phyloP scores from a whole-genome alignment of 257 asterid species.

The Scutellaria galericulata region DNA sequence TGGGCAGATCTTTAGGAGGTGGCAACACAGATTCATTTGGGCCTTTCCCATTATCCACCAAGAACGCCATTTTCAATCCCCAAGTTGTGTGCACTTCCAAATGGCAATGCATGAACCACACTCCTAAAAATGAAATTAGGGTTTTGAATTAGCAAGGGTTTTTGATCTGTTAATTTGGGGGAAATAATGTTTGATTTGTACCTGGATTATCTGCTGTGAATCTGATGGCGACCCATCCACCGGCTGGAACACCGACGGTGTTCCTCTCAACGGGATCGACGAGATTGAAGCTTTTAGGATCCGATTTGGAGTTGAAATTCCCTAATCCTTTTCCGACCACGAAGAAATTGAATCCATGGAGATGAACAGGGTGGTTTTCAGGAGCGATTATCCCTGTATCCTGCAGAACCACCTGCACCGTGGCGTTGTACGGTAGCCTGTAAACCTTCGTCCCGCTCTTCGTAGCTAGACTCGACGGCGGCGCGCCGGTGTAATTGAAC shows the following conservation, averaged over 20 bases:
- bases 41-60: constrained; percentile 88
- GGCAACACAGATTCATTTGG: constrained; percentile 74
- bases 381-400: constrained; percentile 64
- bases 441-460: constrained; percentile 57
- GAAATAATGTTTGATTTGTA: not conserved
- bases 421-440: constrained; percentile 53
- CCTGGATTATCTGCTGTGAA: constrained; percentile 75
- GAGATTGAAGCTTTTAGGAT: constrained; percentile 58
- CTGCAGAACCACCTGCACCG: constrained; percentile 57
- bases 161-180: not conserved
- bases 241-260: constrained; percentile 66
- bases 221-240: constrained; percentile 76
- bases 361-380: constrained; percentile 65
- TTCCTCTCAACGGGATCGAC: constrained; percentile 74
- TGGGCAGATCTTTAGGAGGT: constrained; percentile 85
- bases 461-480: constrained; percentile 44
- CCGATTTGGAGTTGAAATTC: constrained; percentile 54
- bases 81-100: constrained; percentile 89
- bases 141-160: not conserved
- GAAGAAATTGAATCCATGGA: constrained; percentile 76
- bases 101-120: constrained; percentile 98
- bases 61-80: constrained; percentile 95
- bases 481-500: constrained; percentile 56
- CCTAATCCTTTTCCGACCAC: constrained; percentile 58
- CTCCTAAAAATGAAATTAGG: constrained; percentile 48